These are phyloP conservation scores for Populus ilicifolia DNA, from an alignment of 345 rosid genomes.

Conservation along the genomic window DNA sequence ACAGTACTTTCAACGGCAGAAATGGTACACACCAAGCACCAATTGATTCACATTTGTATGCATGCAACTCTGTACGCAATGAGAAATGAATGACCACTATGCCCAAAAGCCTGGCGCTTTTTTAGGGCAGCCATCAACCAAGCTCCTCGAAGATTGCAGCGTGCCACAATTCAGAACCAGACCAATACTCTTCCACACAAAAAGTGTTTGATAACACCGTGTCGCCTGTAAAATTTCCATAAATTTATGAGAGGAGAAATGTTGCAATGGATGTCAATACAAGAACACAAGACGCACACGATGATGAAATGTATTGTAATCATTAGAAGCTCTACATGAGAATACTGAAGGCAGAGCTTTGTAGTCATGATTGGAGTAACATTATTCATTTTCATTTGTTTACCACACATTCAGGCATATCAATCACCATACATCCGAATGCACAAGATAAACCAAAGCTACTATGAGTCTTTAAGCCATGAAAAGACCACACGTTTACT, in stretches of 20 bases:
- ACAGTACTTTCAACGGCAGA: too few species aligned
- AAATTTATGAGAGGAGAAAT: neutral
- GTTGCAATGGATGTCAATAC: neutral
- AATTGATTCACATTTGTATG: neutral
- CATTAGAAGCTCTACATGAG: neutral
- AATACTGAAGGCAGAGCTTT: too few species aligned
- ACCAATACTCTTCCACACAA: neutral
- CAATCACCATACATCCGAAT: neutral
- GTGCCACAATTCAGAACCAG: neutral
- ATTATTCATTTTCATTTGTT: neutral
- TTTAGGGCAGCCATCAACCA: neutral
- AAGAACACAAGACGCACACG: neutral
- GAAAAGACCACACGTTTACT: neutral
- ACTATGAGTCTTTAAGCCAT: neutral
- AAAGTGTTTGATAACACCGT: neutral
- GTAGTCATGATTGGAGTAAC: too few species aligned
- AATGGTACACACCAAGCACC: too few species aligned
- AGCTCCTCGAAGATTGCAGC: neutral
- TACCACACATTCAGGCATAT: neutral
- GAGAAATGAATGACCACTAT: neutral
- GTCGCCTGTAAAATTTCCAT: neutral
- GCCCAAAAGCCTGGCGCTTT: neutral
- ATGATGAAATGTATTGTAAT: neutral
- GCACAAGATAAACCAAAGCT: neutral
- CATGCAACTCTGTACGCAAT: neutral